A percentile compares a stretch with the other conserved stretches of the same genome.
phyloP scores from a whole-genome alignment of 176 grass and related monocot species.

The Avena sativa region DNA sequence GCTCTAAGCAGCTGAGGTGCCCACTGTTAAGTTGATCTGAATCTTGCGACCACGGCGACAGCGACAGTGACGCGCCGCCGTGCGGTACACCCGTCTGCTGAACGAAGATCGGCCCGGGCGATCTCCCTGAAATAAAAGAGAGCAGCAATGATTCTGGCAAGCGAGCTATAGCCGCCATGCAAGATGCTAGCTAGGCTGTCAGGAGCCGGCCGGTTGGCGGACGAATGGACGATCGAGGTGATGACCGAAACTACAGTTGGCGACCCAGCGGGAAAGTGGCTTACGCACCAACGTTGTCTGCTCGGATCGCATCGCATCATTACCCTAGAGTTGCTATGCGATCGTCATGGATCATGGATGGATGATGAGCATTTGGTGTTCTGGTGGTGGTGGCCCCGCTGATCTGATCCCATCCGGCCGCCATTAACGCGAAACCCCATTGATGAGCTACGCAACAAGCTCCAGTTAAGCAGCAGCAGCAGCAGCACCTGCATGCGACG shows the following conservation, averaged over 20 bases:
- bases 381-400: background rate
- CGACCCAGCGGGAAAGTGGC: constrained; percentile 26
- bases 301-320: constrained; percentile 1
- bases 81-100: background rate
- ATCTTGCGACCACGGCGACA: background rate
- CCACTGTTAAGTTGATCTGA: constrained; percentile 29
- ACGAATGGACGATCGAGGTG: background rate
- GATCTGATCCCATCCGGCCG: background rate
- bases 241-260: background rate
- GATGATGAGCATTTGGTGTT: constrained; percentile 12
- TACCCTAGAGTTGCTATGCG: background rate
- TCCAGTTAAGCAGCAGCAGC: background rate
- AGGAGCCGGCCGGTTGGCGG: background rate
- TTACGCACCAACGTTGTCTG: constrained; percentile 33
- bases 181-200: background rate
- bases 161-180: background rate
- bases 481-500: background rate
- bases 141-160: background rate
- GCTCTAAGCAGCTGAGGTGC: background rate
- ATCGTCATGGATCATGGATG: background rate
- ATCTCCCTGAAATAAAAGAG: background rate
- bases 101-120: background rate
- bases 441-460: constrained; percentile 29
- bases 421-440: background rate
- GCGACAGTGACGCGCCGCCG: background rate